Conservation (phyloP, 257 asterid species). For the Fraxinus anomala region DNA sequence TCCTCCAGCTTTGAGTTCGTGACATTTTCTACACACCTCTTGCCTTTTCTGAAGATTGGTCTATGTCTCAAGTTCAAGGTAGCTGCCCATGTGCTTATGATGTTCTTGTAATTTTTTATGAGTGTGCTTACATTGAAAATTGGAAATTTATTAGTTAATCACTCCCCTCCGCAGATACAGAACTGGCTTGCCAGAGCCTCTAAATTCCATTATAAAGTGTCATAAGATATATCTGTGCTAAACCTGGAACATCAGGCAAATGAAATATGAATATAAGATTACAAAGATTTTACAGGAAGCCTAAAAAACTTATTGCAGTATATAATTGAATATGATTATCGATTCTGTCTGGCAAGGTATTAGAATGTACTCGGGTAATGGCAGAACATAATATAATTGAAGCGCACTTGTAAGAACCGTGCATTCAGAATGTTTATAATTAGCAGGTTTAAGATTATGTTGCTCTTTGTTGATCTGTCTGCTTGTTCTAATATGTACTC, state of each 20-base stretch:
- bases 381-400: too few relatives aligned
- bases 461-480: neutral
- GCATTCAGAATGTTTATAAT: neutral
- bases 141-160: neutral
- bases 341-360: neutral
- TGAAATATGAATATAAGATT: neutral
- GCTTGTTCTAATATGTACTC: neutral
- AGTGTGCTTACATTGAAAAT: neutral
- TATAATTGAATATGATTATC: neutral
- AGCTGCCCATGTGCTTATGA: neutral
- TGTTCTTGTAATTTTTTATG: neutral
- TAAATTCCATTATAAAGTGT: neutral
- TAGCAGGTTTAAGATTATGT: neutral
- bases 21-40: neutral
- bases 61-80: neutral
- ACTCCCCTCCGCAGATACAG: neutral
- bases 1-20: neutral
- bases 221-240: neutral
- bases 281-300: neutral
- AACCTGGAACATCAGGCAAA: neutral
- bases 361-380: neutral
- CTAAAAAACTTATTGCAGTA: neutral
- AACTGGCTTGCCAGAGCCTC: neutral
- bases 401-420: neutral
- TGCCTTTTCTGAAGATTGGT: neutral